Base-by-base conservation (phyloP, 176 grass and related monocot species). In the Poa pratensis region DNA sequence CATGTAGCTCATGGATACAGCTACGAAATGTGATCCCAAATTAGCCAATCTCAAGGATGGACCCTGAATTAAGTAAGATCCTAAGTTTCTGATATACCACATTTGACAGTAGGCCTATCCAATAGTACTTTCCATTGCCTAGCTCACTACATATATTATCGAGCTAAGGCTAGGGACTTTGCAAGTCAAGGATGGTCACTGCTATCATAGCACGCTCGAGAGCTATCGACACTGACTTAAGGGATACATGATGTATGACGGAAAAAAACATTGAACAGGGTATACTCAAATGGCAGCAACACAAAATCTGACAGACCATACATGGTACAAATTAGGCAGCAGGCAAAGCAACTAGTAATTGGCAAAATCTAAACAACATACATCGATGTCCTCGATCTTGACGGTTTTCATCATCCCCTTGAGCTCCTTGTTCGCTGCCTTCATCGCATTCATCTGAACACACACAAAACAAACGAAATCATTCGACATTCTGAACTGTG, bases 391-490 rank as follows among this genome's bases (percentile, higher is more conserved):
- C 46, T 93, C 91, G 57, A 98, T 93, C 81, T 91, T 92, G 62
- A 95, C 95, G 0, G 93, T 98, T 75, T 98, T 95, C 95, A 98
- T 98, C 93, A 93, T 90, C 64, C 93, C 93, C 90, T 98, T 98
- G 28, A 98, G 89, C 87, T 98, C 93, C 32, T 98, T 95, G 55
- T 98, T 95, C 2, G 96, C 96, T 17, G 93, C 89, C 84, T 95
- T 98, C 91, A 95, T 78, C 1, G 96, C 96, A 71, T 89, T 78
- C 91, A 98, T 94, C 96, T 98, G 78, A 28, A 64, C 15, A 76
- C 76, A 32, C 13, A 68, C 7, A 83, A 45, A 3, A 9, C 18
- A n/a, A 1, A 18, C 0, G 3, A 43, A 78, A 9, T 73, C 70
- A 73, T 9, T 67, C 16, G 64, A 22, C 0, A 9, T 75, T 51